Percentiles rank a stretch among this genome's conserved stretches.
Conservation (phyloP, 2,329 filamentous ascomycete species). For the Dendrostoma leiphaemia region DNA sequence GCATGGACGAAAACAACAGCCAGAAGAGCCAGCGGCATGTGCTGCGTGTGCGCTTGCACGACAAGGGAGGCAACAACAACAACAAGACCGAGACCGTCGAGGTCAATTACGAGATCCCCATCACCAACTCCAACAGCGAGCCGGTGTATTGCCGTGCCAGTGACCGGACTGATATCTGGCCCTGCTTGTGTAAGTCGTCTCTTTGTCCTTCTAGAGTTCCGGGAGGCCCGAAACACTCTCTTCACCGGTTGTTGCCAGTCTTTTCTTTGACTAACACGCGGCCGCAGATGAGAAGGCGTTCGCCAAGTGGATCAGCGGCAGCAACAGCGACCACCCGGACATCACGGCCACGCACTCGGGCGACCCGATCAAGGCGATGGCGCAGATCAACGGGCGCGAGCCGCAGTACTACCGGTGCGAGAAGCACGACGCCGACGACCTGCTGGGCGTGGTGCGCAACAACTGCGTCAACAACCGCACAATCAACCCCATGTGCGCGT, state of each 20-base stretch:
- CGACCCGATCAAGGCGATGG: constrained; percentile 44
- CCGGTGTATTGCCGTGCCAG: constrained; percentile 41
- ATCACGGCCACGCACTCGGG: constrained; percentile 39
- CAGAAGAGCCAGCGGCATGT: constrained; percentile 21
- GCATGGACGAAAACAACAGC: constrained; percentile 20
- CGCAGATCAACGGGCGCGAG: constrained; percentile 33
- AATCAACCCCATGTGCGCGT: constrained; percentile 41
- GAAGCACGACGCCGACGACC: constrained; percentile 22
- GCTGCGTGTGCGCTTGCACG: constrained; percentile 35
- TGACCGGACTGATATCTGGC: constrained; percentile 42
- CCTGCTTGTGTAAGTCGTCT: no score
- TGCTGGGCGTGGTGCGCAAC: constrained; percentile 37
- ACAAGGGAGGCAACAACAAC: constrained; percentile 41
- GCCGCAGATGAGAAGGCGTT: constrained; percentile 51
- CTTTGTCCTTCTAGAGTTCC: no score
- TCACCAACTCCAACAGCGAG: constrained; percentile 42
- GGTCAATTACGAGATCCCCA: constrained; percentile 41
- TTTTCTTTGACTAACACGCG: no score
- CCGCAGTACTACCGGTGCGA: constrained; percentile 11
- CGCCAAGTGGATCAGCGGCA: constrained; percentile 39
- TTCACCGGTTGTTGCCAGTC: no score
- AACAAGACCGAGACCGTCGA: constrained; percentile 27
- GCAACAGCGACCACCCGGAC: constrained; percentile 34
- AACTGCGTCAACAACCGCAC: constrained; percentile 41
- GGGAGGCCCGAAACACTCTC: no score